These are phyloP conservation scores for Penicillium sp. DNA, from an alignment of 2,329 filamentous ascomycete genomes.

Conservation along the genomic window DNA sequence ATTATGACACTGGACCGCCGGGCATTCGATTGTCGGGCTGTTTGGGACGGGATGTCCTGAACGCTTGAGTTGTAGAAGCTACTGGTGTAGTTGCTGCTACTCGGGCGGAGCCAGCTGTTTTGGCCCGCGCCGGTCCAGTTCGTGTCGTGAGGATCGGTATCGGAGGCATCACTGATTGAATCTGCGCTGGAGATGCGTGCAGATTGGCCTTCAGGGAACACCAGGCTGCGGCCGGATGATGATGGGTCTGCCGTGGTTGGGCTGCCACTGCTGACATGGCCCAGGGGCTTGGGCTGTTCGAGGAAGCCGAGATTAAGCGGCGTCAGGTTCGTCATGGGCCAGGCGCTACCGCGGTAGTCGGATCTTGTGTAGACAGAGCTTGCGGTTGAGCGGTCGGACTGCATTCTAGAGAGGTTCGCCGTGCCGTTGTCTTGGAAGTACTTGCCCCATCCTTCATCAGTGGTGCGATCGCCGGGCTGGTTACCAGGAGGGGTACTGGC, in stretches of 20 bases:
- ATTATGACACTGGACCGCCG: conserved; percentile 33
- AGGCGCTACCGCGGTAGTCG: conserved; percentile 38
- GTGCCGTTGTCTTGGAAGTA: conserved; percentile 43
- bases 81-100: conserved; percentile 41
- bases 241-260: conserved; percentile 39
- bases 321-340: conserved; percentile 37
- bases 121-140: conserved; percentile 23
- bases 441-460: conserved; percentile 47
- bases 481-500: conserved; percentile 9
- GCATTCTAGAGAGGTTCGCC: conserved; percentile 22
- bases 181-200: conserved; percentile 43
- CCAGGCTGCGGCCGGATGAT: conserved; percentile 27
- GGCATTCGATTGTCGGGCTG: conserved; percentile 20
- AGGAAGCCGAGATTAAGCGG: conserved; percentile 37
- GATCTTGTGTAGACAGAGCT: conserved; percentile 30
- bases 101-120: conserved; percentile 32
- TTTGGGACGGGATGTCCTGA: conserved; percentile 19
- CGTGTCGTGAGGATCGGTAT: conserved; percentile 32
- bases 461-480: conserved; percentile 37
- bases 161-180: conserved; percentile 37
- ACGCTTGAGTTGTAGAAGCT: conserved; percentile 35
- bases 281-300: conserved; percentile 37
- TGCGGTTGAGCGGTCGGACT: conserved; percentile 25
- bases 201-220: conserved; percentile 38
- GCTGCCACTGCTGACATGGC: conserved; percentile 39